Evolutionary conservation across 169 alveolate genomes (phyloP).

Genomic region (Haemoproteus tartakovskyi): DNA sequence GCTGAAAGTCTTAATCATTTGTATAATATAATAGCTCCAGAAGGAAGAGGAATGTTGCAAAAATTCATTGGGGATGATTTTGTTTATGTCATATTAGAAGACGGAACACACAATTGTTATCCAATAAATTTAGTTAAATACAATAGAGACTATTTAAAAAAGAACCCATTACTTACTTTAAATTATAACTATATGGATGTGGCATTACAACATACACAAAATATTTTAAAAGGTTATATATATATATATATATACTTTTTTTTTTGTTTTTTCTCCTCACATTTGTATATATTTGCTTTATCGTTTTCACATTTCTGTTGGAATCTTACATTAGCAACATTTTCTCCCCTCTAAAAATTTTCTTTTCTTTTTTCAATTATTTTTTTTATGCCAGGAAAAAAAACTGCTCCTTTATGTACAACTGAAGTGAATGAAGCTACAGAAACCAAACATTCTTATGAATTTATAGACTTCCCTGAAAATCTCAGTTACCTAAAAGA

Average conservation of each 20-base stretch:
- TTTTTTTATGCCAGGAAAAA: slow-evolving; percentile 2
- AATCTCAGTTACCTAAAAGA: slow-evolving; percentile 32
- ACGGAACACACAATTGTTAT: slow-evolving; percentile 64
- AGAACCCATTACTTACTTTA: slow-evolving; percentile 16
- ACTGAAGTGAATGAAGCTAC: neutral
- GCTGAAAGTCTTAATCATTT: slow-evolving; percentile 1
- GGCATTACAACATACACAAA: slow-evolving; percentile 44
- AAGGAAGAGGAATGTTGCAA: slow-evolving; percentile 53
- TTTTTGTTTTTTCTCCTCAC: no score
- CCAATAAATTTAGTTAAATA: slow-evolving; percentile 36
- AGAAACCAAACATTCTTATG: slow-evolving; percentile 3
- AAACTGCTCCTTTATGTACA: neutral
- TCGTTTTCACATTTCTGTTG: no score
- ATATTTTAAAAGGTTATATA: slow-evolving; percentile 27
- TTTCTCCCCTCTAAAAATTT: no score
- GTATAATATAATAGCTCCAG: slow-evolving; percentile 58
- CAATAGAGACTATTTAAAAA: slow-evolving; percentile 41
- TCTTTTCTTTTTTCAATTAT: neutral
- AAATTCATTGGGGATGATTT: slow-evolving; percentile 63
- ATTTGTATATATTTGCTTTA: no score
- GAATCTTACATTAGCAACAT: no score
- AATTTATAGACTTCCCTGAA: slow-evolving; percentile 22
- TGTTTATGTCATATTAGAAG: slow-evolving; percentile 54
- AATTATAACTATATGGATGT: slow-evolving; percentile 24
- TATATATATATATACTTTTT: no score